Evolutionary conservation across 2,329 filamentous ascomycete genomes (phyloP), one percentile per base, ranked within the genome.

Genomic region (Grosmannia penicillata): DNA sequence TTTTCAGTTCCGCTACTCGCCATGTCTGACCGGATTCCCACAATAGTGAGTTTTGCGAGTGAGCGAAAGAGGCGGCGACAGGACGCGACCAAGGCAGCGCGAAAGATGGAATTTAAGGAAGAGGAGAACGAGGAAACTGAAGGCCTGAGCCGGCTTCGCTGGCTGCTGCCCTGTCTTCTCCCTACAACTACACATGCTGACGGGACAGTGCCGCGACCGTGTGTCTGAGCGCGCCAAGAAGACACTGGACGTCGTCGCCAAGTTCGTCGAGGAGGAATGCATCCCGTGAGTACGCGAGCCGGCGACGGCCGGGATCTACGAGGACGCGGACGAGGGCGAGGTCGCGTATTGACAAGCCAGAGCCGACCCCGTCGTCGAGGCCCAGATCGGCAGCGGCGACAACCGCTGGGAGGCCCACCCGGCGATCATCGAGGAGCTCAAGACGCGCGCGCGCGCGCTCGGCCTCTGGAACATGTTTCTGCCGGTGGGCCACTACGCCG

Each of bases 381-480:
- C 85, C 49, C 83, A 93, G 61, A 68, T 93, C 39, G 86, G 85
- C 50, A 61, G 77, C 43, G 84, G 82, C 45, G 68, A 78, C 36
- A 62, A 73, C 45, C 76, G 89, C 66, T 96, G 89, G 81, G 72
- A 80, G 47, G 62, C 68, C 28, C 82, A 93, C 56, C 89, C 91
- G 1, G 56, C 68, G 30, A 70, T 96, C 50, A 72, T 98, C 44
- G 91, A 98, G 49, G 79, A 91, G 39, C 72, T 98, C 50, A 96
- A 96, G 71, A 66, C 62, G 47, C 82, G 86, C 58, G 91, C 89
- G 32, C 73, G 70, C 53, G 70, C 80, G 49, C 71, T 94, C 21
- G 91, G 89, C 2, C 68, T 98, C 33, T 98, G 91, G 91, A 98
- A 98, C 63, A 82, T 98, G 79, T 98, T 98, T 68, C 62, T 98